Evolutionary conservation across 495 filamentous ascomycete genomes (phyloP).

Genomic region (Aspergillus kassunensis): DNA sequence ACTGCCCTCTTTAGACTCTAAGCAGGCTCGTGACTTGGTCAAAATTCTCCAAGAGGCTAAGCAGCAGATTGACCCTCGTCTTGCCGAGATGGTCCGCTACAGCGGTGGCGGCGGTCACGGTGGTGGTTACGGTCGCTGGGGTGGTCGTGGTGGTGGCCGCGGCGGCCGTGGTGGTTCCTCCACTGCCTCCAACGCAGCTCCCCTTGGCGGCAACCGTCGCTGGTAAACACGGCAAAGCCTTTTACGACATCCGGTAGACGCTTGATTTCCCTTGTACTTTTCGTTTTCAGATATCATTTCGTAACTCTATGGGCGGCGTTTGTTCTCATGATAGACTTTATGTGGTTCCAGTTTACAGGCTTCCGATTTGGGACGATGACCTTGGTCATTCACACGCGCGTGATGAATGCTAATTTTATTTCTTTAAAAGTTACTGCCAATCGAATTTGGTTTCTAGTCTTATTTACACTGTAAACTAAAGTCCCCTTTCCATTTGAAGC

Average conservation of each 20-base stretch:
- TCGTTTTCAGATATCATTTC: constrained; percentile 25
- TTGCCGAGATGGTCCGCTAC: constrained; percentile 93
- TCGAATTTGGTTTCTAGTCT: neutral
- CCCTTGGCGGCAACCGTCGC: constrained; percentile 58
- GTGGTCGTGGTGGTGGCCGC: constrained; percentile 59
- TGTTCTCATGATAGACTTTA: constrained; percentile 42
- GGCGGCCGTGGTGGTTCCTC: constrained; percentile 47
- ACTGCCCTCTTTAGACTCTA: constrained; percentile 63
- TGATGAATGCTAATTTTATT: constrained; percentile 29
- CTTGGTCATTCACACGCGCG: constrained; percentile 11
- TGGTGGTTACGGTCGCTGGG: constrained; percentile 58
- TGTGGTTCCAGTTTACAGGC: constrained; percentile 16
- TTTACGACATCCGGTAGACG: constrained; percentile 35
- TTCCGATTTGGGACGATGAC: constrained; percentile 14
- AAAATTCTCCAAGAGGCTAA: constrained; percentile 91
- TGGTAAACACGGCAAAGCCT: constrained; percentile 45
- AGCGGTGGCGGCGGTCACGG: constrained; percentile 79
- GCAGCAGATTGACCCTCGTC: constrained; percentile 94
- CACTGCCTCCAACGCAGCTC: constrained; percentile 62
- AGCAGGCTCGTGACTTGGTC: constrained; percentile 95
- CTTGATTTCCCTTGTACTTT: constrained; percentile 23
- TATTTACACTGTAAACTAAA: too few species aligned
- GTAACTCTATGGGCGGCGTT: constrained; percentile 46
- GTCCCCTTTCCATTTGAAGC: too few species aligned
- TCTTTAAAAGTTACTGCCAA: constrained; percentile 16